Conservation (phyloP, 352 stramenopile genomes). For the Phytophthora podocarpi region DNA sequence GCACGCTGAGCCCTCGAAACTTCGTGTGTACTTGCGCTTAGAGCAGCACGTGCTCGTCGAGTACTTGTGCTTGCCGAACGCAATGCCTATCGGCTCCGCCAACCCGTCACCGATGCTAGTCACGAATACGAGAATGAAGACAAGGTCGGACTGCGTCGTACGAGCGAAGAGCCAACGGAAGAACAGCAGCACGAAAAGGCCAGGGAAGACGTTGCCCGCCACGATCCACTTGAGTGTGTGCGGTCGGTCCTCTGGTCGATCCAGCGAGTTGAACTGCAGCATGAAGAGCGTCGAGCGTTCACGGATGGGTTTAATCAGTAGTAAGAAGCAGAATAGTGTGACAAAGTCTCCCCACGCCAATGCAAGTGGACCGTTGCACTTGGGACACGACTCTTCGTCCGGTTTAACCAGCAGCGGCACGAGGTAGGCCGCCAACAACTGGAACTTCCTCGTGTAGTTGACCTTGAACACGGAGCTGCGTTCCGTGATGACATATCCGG, state of each 20-base stretch:
- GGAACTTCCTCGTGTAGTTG: constrained; percentile 88
- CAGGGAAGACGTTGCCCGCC: constrained; percentile 79
- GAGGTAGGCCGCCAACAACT: constrained; percentile 80
- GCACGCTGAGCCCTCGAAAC: constrained; percentile 75
- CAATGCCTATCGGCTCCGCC: constrained; percentile 77
- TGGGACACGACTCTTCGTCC: constrained; percentile 42
- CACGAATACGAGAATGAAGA: constrained; percentile 87
- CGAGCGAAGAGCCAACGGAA: constrained; percentile 85
- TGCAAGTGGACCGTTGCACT: constrained; percentile 59
- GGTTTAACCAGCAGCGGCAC: constrained; percentile 80
- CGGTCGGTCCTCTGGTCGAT: constrained; percentile 81
- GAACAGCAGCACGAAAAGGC: constrained; percentile 85
- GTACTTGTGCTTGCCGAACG: constrained; percentile 87
- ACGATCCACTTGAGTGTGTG: constrained; percentile 85
- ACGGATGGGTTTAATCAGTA: constrained; percentile 84
- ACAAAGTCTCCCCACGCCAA: constrained; percentile 86
- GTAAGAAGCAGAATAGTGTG: constrained; percentile 80
- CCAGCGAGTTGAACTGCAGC: constrained; percentile 89
- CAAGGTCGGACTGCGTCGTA: constrained; percentile 75
- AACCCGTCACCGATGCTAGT: constrained; percentile 84
- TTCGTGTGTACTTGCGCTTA: constrained; percentile 80
- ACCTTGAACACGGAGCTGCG: constrained; percentile 85
- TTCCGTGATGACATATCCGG: constrained; percentile 87
- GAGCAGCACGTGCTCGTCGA: constrained; percentile 81
- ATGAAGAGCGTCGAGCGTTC: constrained; percentile 86